phyloP scores from a whole-genome alignment of 2,329 filamentous ascomycete genomes.

The Beauveria sp. region DNA sequence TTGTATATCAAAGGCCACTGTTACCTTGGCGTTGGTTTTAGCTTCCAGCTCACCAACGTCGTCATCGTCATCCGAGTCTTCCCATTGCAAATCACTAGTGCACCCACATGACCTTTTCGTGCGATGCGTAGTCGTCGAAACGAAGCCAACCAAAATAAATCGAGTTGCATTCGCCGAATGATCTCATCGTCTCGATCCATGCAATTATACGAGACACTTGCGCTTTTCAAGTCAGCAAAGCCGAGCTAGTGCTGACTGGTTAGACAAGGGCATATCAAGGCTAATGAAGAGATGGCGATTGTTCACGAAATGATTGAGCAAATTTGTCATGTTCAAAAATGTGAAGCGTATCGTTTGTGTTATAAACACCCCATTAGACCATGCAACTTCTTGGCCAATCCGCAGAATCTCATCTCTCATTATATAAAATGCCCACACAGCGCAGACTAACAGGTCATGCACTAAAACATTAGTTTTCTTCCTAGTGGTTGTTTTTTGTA shows the following conservation, averaged over 20 bases:
- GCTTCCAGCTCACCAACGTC: neutral
- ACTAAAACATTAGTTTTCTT: neutral
- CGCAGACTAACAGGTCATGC: neutral
- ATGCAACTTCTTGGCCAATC: no score
- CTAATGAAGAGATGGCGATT: no score
- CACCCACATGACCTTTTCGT: conserved; percentile 13
- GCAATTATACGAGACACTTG: neutral
- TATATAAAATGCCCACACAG: neutral
- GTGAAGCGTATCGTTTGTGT: no score
- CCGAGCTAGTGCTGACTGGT: no score
- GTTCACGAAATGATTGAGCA: no score
- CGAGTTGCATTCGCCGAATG: conserved; percentile 22
- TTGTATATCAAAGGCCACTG: no score
- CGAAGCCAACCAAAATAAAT: conserved; percentile 24
- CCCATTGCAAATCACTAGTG: conserved; percentile 20
- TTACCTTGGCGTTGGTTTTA: no score
- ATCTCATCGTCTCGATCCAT: conserved; percentile 14
- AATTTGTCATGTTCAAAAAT: no score
- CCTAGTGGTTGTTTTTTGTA: neutral
- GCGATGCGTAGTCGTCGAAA: conserved; percentile 17
- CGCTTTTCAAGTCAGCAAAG: neutral
- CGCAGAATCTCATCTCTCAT: no score
- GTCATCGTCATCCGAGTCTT: conserved; percentile 18
- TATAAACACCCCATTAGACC: no score
- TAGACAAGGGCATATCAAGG: no score